phyloP scores from a whole-genome alignment of 2,329 filamentous ascomycete genomes.

The Cadophora gregata region DNA sequence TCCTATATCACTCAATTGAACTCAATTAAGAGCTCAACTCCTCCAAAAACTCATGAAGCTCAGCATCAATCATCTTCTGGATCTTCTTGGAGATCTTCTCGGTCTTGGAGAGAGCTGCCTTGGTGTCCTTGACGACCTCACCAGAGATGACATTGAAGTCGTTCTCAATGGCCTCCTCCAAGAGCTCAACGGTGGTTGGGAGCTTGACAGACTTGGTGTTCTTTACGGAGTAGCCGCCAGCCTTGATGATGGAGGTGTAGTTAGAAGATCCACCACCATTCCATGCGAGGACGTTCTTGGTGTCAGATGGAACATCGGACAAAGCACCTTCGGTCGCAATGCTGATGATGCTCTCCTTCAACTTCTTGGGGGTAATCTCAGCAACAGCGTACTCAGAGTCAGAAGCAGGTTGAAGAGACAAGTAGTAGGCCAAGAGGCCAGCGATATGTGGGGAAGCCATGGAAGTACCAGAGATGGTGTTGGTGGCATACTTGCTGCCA shows the following conservation, averaged over 20 bases:
- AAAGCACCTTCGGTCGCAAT: constrained; percentile 82
- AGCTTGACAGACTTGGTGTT: constrained; percentile 53
- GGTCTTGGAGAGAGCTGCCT: constrained; percentile 60
- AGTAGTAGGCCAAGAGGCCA: constrained; percentile 96
- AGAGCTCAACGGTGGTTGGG: constrained; percentile 61
- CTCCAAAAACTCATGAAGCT: constrained; percentile 64
- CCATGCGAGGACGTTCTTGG: constrained; percentile 96
- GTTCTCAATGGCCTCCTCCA: constrained; percentile 65
- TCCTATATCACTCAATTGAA: constrained; percentile 24
- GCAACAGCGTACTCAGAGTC: constrained; percentile 93
- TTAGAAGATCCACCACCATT: constrained; percentile 96
- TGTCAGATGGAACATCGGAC: constrained; percentile 81
- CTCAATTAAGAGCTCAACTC: constrained; percentile 47
- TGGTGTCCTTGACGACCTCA: constrained; percentile 60
- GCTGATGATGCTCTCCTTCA: constrained; percentile 86
- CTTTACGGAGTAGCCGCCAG: constrained; percentile 71
- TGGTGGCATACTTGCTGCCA: constrained; percentile 92
- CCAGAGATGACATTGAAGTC: constrained; percentile 62
- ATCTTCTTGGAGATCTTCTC: constrained; percentile 69
- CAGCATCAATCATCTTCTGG: constrained; percentile 64
- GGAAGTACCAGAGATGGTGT: constrained; percentile 99
- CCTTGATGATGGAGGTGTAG: constrained; percentile 81
- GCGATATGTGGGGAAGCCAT: constrained; percentile 98
- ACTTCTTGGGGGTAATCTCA: constrained; percentile 87
- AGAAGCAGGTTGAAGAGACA: constrained; percentile 89